Evolutionary conservation across 1,284 basidiomycete species (phyloP), one percentile per base, ranked within the genome.

Genomic region (Vanrija sp.): DNA sequence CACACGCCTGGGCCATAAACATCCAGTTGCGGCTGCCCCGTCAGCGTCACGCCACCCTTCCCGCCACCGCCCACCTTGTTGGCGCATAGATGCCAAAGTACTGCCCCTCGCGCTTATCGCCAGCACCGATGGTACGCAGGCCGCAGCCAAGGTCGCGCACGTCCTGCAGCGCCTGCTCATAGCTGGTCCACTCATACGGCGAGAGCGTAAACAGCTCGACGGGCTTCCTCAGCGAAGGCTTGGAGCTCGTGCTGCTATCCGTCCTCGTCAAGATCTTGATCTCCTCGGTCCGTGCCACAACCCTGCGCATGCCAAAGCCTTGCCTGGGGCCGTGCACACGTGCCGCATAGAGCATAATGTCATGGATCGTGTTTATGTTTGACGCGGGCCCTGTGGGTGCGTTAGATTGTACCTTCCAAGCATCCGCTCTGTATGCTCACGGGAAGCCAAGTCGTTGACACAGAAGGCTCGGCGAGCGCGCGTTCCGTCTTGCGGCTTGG

Each of bases 71-170:
- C 12, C 31, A 31, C 31, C 31, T 31, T 12, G 31, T 31, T 31
- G 31, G 31, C 31, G 89, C 83, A 76, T 95, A 98, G 51, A 98
- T 84, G 69, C 96, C 98, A 79, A 97, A 87, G 54, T 93, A 84
- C 10, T 57, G 61, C 39, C 66, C 61, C 9, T 36, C 16, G 15
- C 41, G 14, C 14, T n/a, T 15, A 15, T n/a, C 10, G 0, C 72
- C 77, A 18, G 94, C 75, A 0, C 85, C 90, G 23, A 95, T 78
- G 65, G 87, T 82, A 43, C 87, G 72, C 49, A 98, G 77, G 15
- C 87, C 93, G 23, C 84, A 79, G 0, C 84, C 85, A 47, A 90
- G 76, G 64, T 86, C 83, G 15, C 78, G 77, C 6, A 85, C 82
- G 12, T 80, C 78, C 23, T 84, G 81, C 66, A 84, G 79, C 54